Evolutionary conservation across 2,329 filamentous ascomycete genomes (phyloP), one percentile per base, ranked within the genome.

Genomic region (Drechslerella dactyloides): DNA sequence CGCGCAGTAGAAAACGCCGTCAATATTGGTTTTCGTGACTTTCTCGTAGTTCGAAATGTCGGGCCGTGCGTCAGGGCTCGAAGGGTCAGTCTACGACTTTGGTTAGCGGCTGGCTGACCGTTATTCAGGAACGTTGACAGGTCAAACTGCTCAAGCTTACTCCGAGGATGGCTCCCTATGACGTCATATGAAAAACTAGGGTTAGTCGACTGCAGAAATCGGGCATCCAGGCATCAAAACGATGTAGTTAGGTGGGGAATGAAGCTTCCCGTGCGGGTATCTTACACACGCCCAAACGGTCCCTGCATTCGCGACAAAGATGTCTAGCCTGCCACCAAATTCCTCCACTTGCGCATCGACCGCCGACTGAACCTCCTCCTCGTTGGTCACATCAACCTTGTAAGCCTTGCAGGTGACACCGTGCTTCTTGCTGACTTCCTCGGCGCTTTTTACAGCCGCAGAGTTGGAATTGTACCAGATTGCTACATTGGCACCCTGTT

Each of bases 281-380:
- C 59, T 55, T 56, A 64, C 66, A 48, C 21, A 13, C 7, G 84
- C 87, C 89, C 89, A 93, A 0, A 73, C 73, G 59, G 92, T 87
- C 57, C 90, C 90, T 13, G 88, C 87, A 78, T 94, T 93, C 75
- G 90, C 90, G 50, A 93, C 85, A 76, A 93, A 91, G 75, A 91
- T 83, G 76, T 93, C 90, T 7, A 93, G 84, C 3, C 89, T 85
- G 69, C 87, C 87, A 77, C 89, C 87, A 80, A 93, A 89, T 15
- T 93, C 89, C 4, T 73, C 74, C 48, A 87, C 81, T 73, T 85
- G 84, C 6, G 81, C 79, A 69, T 83, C 79, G 44, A 89, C 81
- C 8, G 83, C 82, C 15, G 80, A 77, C 37, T 84, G 80, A 10
- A 87, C 83, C 2, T 82, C 80, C 19, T 84, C 82, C 74, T 81